Percentiles rank a stretch among this genome's conserved stretches.
Evolutionary conservation across 257 asterid genomes (phyloP).

Genomic region (Solanum sejunctum): DNA sequence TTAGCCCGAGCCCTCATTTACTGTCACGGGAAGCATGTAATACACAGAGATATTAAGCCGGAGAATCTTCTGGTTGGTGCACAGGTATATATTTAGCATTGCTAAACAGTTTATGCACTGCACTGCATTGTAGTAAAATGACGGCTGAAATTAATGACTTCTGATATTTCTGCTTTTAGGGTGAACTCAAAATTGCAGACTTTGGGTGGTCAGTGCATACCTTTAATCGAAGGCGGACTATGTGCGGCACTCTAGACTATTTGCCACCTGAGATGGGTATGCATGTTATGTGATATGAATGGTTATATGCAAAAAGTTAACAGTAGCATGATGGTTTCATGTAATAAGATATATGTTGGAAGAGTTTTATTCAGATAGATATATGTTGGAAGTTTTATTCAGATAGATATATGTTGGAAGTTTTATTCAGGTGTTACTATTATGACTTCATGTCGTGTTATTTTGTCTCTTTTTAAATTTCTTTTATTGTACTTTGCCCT

Average conservation of each 20-base stretch:
- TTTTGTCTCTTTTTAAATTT: neutral
- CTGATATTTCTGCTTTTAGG: slow-evolving; percentile 28
- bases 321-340: neutral
- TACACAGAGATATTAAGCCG: slow-evolving; percentile 93
- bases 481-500: too few species aligned
- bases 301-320: neutral
- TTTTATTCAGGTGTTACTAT: neutral
- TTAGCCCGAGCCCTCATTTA: slow-evolving; percentile 92
- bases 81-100: slow-evolving; percentile 28
- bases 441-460: neutral
- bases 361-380: neutral
- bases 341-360: neutral
- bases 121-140: neutral
- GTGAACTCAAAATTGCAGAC: slow-evolving; percentile 92
- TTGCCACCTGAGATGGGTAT: slow-evolving; percentile 99
- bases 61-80: slow-evolving; percentile 94
- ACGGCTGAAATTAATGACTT: neutral
- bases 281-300: neutral
- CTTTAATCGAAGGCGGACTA: slow-evolving; percentile 84
- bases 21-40: slow-evolving; percentile 96
- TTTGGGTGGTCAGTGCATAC: slow-evolving; percentile 99
- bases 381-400: neutral
- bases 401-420: neutral
- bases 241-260: slow-evolving; percentile 98
- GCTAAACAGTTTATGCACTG: neutral